Conservation (phyloP, 805 yeast species). For the Lipomyces orientalis region DNA sequence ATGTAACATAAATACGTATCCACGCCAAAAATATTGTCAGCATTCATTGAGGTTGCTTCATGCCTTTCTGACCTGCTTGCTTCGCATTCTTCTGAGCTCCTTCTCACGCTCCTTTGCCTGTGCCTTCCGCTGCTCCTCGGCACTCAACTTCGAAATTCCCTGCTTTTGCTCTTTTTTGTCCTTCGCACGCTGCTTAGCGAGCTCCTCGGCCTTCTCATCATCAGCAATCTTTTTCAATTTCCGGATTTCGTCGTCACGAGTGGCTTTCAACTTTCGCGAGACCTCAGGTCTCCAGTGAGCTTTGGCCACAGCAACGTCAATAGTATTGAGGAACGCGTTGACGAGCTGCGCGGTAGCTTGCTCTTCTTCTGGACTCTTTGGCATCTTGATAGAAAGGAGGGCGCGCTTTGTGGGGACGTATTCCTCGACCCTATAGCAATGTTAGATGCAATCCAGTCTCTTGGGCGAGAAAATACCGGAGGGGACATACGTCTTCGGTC, state of each 20-base stretch:
- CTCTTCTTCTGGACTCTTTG: slow-evolving; percentile 57
- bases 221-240: slow-evolving; percentile 76
- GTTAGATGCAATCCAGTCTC: not conserved
- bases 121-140: slow-evolving; percentile 78
- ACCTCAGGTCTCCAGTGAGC: slow-evolving; percentile 74
- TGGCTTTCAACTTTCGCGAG: slow-evolving; percentile 72
- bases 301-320: slow-evolving; percentile 62
- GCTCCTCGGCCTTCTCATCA: slow-evolving; percentile 61
- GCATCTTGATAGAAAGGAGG: slow-evolving; percentile 59
- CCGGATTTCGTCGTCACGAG: slow-evolving; percentile 74
- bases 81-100: slow-evolving; percentile 75
- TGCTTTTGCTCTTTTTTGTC: slow-evolving; percentile 56
- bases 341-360: slow-evolving; percentile 58
- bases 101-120: slow-evolving; percentile 81
- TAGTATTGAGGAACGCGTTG: slow-evolving; percentile 60
- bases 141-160: slow-evolving; percentile 57
- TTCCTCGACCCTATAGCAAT: slow-evolving; percentile 49
- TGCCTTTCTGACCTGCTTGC: slow-evolving; percentile 54
- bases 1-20: not conserved
- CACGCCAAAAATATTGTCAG: not conserved
- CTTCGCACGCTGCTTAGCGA: slow-evolving; percentile 69
- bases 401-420: slow-evolving; percentile 58
- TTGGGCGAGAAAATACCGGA: not conserved
- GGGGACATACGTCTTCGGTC: slow-evolving; percentile 57
- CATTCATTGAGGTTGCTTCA: not conserved